phyloP scores from a whole-genome alignment of 441 rosid genomes.

The Viola pubescens region DNA sequence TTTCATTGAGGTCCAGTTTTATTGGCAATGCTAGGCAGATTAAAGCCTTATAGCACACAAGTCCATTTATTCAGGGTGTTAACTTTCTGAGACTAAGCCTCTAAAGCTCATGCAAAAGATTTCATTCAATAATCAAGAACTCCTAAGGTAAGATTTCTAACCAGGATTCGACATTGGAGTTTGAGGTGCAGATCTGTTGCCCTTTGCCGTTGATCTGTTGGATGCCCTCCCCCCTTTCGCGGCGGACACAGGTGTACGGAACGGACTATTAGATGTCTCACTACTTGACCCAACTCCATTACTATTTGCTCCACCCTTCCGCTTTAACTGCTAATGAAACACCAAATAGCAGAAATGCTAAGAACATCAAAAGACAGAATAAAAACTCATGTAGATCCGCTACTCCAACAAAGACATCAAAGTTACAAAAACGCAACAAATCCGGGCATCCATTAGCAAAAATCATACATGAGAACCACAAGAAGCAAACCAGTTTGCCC shows the following conservation, averaged over 20 bases:
- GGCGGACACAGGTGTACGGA: slow-evolving; percentile 61
- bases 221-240: slow-evolving; percentile 54
- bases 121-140: background rate
- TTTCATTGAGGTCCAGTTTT: slow-evolving; percentile 13
- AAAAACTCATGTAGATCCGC: too few species aligned
- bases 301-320: slow-evolving; percentile 40
- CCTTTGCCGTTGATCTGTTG: slow-evolving; percentile 54
- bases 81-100: slow-evolving; percentile 4
- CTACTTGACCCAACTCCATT: slow-evolving; percentile 41
- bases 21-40: slow-evolving; percentile 10
- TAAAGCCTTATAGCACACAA: slow-evolving; percentile 6
- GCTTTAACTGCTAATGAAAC: slow-evolving; percentile 44
- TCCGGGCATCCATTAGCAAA: background rate
- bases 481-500: background rate
- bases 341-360: background rate
- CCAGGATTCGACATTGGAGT: slow-evolving; percentile 61
- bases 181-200: slow-evolving; percentile 49
- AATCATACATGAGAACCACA: background rate
- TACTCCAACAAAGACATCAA: too few species aligned
- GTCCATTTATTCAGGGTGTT: slow-evolving; percentile 10
- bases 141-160: slow-evolving; percentile 23
- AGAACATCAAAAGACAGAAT: too few species aligned
- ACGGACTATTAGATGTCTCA: slow-evolving; percentile 42
- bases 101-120: background rate
- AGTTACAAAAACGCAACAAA: too few species aligned